phyloP scores from a whole-genome alignment of 495 filamentous ascomycete genomes.

The Platismatia glauca region DNA sequence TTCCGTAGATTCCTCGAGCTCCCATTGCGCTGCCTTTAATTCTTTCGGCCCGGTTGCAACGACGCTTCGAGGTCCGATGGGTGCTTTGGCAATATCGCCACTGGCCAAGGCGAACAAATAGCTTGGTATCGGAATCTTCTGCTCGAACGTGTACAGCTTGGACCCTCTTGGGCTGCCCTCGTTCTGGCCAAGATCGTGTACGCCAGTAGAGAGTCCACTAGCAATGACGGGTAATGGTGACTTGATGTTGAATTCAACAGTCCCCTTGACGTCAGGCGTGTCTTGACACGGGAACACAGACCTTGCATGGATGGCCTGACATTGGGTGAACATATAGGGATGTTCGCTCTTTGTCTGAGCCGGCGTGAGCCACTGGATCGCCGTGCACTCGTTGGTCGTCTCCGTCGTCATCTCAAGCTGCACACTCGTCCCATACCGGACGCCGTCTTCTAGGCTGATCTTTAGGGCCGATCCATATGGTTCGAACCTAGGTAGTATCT shows the following conservation, averaged over 20 bases:
- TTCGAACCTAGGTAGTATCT: constrained; percentile 54
- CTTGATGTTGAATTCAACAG: constrained; percentile 76
- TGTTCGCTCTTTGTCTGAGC: constrained; percentile 89
- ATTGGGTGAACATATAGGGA: constrained; percentile 97
- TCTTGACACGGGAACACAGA: constrained; percentile 96
- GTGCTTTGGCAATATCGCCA: constrained; percentile 75
- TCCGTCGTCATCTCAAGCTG: constrained; percentile 52
- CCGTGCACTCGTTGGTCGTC: constrained; percentile 82
- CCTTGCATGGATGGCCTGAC: constrained; percentile 88
- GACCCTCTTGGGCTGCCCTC: constrained; percentile 41
- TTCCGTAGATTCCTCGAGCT: constrained; percentile 82
- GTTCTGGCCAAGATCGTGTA: constrained; percentile 36
- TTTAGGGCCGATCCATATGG: constrained; percentile 74
- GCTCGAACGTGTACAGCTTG: constrained; percentile 71
- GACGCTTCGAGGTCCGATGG: constrained; percentile 73
- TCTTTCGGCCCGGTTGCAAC: constrained; percentile 84
- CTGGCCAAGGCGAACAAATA: constrained; percentile 90
- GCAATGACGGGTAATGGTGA: constrained; percentile 83
- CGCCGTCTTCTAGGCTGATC: constrained; percentile 55
- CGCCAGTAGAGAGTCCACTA: constrained; percentile 63
- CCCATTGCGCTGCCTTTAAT: constrained; percentile 73
- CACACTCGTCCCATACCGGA: constrained; percentile 52
- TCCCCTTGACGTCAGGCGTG: constrained; percentile 89
- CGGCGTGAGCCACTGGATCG: constrained; percentile 85
- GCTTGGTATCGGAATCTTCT: constrained; percentile 84